Conservation (phyloP, 2,329 filamentous ascomycete species). For the Aspergillus sp. region DNA sequence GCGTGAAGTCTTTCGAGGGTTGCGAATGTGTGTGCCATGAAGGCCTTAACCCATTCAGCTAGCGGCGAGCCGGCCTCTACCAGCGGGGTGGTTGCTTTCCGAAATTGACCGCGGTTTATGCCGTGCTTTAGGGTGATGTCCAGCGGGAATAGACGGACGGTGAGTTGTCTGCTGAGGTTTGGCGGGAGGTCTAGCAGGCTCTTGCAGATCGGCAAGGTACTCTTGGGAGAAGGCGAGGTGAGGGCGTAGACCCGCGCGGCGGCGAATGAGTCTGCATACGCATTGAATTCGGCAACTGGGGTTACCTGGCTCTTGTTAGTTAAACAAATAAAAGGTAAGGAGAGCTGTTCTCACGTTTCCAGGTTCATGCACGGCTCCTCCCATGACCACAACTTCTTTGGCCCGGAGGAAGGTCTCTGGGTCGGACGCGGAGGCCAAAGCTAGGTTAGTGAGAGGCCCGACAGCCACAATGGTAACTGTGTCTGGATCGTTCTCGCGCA, state of each 20-base stretch:
- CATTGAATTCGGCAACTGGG: slow-evolving; percentile 92
- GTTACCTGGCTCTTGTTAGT: slow-evolving; percentile 47
- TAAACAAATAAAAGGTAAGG: too few relatives aligned
- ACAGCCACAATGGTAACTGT: slow-evolving; percentile 89
- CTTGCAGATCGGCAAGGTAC: slow-evolving; percentile 67
- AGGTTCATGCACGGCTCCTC: slow-evolving; percentile 73
- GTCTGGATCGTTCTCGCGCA: slow-evolving; percentile 76
- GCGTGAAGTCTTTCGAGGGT: slow-evolving; percentile 66
- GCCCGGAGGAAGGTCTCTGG: slow-evolving; percentile 83
- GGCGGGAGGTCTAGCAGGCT: slow-evolving; percentile 63
- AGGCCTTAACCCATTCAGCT: slow-evolving; percentile 70
- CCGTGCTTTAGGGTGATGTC: slow-evolving; percentile 74
- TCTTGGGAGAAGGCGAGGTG: slow-evolving; percentile 74
- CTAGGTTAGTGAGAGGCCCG: slow-evolving; percentile 91
- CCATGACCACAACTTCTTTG: slow-evolving; percentile 95
- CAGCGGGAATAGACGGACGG: slow-evolving; percentile 70
- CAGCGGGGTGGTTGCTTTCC: slow-evolving; percentile 54
- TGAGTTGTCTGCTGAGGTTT: slow-evolving; percentile 62
- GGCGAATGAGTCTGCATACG: slow-evolving; percentile 80
- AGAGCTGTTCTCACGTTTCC: slow-evolving; percentile 68
- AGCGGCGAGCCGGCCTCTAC: slow-evolving; percentile 67
- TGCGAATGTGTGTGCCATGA: slow-evolving; percentile 68
- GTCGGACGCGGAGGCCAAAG: slow-evolving; percentile 82
- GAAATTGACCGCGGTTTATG: slow-evolving; percentile 62
- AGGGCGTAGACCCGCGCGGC: slow-evolving; percentile 75